A percentile compares a stretch with the other conserved stretches of the same genome.
Conservation (phyloP, 2,329 filamentous ascomycete species). For the Botrytis hyacinthi region DNA sequence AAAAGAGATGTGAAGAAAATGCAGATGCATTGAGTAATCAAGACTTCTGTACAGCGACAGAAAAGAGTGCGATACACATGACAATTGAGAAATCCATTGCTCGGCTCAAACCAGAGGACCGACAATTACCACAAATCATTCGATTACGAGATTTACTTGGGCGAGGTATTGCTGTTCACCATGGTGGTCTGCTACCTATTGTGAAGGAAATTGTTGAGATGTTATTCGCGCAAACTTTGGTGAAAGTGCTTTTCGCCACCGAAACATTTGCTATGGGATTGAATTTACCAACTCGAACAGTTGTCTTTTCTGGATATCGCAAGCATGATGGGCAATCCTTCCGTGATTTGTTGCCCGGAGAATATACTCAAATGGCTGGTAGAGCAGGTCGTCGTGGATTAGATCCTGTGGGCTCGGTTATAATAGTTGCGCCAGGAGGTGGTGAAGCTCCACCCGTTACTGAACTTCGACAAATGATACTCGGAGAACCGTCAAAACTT, state of each 20-base stretch:
- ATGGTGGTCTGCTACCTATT: slow-evolving; percentile 90
- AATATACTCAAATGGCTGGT: slow-evolving; percentile 99
- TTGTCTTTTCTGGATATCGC: slow-evolving; percentile 94
- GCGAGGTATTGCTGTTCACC: slow-evolving; percentile 91
- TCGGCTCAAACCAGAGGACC: slow-evolving; percentile 84
- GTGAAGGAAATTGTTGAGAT: slow-evolving; percentile 98
- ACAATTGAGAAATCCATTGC: slow-evolving; percentile 94
- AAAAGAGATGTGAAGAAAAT: slow-evolving; percentile 96
- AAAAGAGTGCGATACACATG: slow-evolving; percentile 98
- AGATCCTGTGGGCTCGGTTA: slow-evolving; percentile 89
- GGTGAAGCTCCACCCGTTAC: slow-evolving; percentile 86
- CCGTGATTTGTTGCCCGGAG: slow-evolving; percentile 85
- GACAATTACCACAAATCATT: slow-evolving; percentile 86
- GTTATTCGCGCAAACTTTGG: slow-evolving; percentile 87
- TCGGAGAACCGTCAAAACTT: slow-evolving; percentile 92
- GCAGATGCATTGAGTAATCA: slow-evolving; percentile 92
- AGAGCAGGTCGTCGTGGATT: slow-evolving; percentile 89
- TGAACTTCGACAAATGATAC: slow-evolving; percentile 87
- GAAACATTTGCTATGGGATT: slow-evolving; percentile 99
- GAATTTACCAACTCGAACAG: slow-evolving; percentile 91
- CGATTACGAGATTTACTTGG: slow-evolving; percentile 80
- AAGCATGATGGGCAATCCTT: slow-evolving; percentile 95
- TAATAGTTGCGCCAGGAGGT: slow-evolving; percentile 77
- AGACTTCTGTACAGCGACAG: slow-evolving; percentile 87
- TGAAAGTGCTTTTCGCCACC: slow-evolving; percentile 95